These are phyloP conservation scores for Pilaira anomala DNA, from an alignment of 192 early-diverging fungal genomes.

Conservation along the genomic window DNA sequence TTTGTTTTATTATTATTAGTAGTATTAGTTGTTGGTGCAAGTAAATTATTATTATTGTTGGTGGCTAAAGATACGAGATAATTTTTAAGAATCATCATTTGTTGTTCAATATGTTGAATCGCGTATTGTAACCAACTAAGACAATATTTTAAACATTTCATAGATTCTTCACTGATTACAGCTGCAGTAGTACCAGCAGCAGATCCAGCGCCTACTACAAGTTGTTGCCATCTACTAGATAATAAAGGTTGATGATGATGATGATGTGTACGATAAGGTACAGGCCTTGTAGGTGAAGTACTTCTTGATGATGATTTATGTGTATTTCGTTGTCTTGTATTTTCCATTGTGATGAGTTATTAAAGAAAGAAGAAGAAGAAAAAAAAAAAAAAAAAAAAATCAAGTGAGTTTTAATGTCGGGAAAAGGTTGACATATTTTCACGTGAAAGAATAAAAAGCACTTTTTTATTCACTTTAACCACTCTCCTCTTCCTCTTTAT, in stretches of 20 bases:
- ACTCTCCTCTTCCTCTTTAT: too few species aligned
- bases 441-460: slow-evolving; percentile 28
- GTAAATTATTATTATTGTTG: not conserved
- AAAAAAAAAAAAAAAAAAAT: not conserved
- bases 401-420: not conserved
- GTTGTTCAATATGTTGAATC: slow-evolving; percentile 65
- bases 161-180: slow-evolving; percentile 84
- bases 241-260: slow-evolving; percentile 8
- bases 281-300: slow-evolving; percentile 17
- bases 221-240: slow-evolving; percentile 52
- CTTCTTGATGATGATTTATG: slow-evolving; percentile 8
- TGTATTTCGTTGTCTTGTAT: slow-evolving; percentile 2
- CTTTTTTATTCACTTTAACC: too few species aligned
- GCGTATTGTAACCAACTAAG: slow-evolving; percentile 87
- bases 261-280: slow-evolving; percentile 13
- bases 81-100: slow-evolving; percentile 58
- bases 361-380: slow-evolving; percentile 9
- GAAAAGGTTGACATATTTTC: slow-evolving; percentile 27
- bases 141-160: slow-evolving; percentile 87
- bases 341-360: not conserved
- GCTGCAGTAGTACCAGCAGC: slow-evolving; percentile 67
- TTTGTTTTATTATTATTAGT: too few species aligned
- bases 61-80: slow-evolving; percentile 45
- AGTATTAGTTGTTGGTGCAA: not conserved
- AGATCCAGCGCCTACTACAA: slow-evolving; percentile 56